Percentiles rank a stretch among this genome's conserved stretches.
These are phyloP conservation scores for Carex pumila DNA, from an alignment of 176 grass and related monocot genomes.

Conservation along the genomic window DNA sequence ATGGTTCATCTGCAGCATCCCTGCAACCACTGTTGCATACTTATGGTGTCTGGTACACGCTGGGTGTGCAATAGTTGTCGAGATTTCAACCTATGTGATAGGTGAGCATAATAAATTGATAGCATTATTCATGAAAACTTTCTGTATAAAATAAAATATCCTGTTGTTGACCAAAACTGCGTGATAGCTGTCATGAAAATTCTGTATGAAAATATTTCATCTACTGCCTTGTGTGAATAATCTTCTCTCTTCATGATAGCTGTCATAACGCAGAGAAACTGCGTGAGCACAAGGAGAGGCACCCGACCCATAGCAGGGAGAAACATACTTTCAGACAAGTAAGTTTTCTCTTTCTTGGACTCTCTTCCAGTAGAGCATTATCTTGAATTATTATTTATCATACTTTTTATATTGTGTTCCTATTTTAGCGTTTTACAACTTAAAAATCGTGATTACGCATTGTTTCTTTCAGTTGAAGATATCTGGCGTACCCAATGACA, in stretches of 20 bases:
- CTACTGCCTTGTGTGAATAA: not conserved
- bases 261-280: conserved; percentile 65
- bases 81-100: too few relatives aligned
- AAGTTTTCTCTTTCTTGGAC: conserved; percentile 14
- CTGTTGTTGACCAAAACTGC: not conserved
- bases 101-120: too few relatives aligned
- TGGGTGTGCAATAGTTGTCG: too few relatives aligned
- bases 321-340: conserved; percentile 76
- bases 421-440: not conserved
- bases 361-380: conserved; percentile 4
- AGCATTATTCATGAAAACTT: too few relatives aligned
- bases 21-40: too few relatives aligned
- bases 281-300: conserved; percentile 74
- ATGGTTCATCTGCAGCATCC: too few relatives aligned
- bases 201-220: not conserved
- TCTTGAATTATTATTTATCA: not conserved
- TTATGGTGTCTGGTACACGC: too few relatives aligned
- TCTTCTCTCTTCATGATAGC: conserved; percentile 32
- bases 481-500: conserved; percentile 51
- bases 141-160: too few relatives aligned
- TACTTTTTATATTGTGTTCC: not conserved
- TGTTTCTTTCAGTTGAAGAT: conserved; percentile 57
- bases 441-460: not conserved
- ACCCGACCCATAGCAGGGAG: conserved; percentile 67
- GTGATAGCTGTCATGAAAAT: not conserved